These are phyloP conservation scores for Aspergillus pseudoterreus DNA, from an alignment of 2,329 filamentous ascomycete genomes.

Conservation along the genomic window DNA sequence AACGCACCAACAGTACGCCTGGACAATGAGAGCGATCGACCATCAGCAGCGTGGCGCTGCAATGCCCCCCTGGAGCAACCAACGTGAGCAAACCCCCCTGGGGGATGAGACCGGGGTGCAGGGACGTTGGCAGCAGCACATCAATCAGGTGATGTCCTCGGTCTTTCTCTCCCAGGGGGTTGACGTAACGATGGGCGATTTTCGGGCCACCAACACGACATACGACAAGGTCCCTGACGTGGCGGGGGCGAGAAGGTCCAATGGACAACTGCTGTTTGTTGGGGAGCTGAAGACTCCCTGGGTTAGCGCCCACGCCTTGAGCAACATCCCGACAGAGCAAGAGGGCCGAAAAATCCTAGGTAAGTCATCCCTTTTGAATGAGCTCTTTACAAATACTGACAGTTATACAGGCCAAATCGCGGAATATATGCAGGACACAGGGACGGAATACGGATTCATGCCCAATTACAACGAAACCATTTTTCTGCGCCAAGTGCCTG, in stretches of 20 bases:
- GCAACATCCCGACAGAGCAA: too few species aligned
- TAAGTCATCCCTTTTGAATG: background rate
- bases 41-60: background rate
- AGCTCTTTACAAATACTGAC: background rate
- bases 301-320: too few species aligned
- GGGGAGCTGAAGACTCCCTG: background rate
- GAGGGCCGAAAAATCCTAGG: too few species aligned
- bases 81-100: background rate
- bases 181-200: too few species aligned
- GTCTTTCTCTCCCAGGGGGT: background rate
- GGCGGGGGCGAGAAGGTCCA: background rate
- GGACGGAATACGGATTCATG: background rate
- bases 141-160: background rate
- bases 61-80: background rate
- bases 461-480: background rate
- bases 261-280: background rate
- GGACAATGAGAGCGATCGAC: too few species aligned
- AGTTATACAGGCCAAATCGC: background rate
- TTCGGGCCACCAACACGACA: background rate
- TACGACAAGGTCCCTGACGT: background rate
- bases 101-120: background rate
- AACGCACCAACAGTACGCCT: too few species aligned
- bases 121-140: background rate
- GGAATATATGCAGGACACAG: background rate
- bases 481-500: background rate